Conservation (phyloP, 306 rosid species). For the Dryas octopetala region DNA sequence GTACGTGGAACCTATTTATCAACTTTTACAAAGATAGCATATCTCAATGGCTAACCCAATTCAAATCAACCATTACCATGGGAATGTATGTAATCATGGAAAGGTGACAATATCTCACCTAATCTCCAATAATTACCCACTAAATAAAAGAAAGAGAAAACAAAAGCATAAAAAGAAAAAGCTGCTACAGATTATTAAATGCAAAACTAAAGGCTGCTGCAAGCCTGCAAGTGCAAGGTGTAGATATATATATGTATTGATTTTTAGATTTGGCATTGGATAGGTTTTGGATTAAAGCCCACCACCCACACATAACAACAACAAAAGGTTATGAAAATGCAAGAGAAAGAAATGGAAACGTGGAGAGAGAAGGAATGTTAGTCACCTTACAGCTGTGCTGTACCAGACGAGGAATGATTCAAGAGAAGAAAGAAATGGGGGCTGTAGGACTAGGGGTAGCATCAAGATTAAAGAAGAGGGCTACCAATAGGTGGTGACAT, state of each 20-base stretch:
- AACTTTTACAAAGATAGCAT: slow-evolving; percentile 13
- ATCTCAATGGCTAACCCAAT: slow-evolving; percentile 29
- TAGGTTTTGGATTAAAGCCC: slow-evolving; percentile 29
- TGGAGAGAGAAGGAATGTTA: slow-evolving; percentile 42
- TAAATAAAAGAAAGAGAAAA: slow-evolving; percentile 37
- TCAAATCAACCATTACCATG: slow-evolving; percentile 39
- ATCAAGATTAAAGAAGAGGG: slow-evolving; percentile 26
- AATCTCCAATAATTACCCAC: slow-evolving; percentile 58
- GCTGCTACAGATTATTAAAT: slow-evolving; percentile 31
- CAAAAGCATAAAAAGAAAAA: slow-evolving; percentile 32
- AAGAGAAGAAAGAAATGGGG: slow-evolving; percentile 64
- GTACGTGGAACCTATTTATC: not conserved
- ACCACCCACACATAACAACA: slow-evolving; percentile 27
- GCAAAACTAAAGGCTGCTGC: slow-evolving; percentile 9
- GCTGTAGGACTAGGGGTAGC: slow-evolving; percentile 18
- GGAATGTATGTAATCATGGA: slow-evolving; percentile 56
- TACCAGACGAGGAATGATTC: slow-evolving; percentile 63
- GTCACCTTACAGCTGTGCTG: slow-evolving; percentile 67
- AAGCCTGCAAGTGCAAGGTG: too few relatives aligned
- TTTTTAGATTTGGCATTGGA: not conserved
- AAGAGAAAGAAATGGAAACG: slow-evolving; percentile 34
- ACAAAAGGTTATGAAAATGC: slow-evolving; percentile 23
- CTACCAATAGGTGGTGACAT: slow-evolving; percentile 37
- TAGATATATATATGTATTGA: too few relatives aligned
- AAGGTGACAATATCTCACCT: slow-evolving; percentile 49